Conservation (phyloP, 2,329 filamentous ascomycete genomes). For the Fusarium stilboides region DNA sequence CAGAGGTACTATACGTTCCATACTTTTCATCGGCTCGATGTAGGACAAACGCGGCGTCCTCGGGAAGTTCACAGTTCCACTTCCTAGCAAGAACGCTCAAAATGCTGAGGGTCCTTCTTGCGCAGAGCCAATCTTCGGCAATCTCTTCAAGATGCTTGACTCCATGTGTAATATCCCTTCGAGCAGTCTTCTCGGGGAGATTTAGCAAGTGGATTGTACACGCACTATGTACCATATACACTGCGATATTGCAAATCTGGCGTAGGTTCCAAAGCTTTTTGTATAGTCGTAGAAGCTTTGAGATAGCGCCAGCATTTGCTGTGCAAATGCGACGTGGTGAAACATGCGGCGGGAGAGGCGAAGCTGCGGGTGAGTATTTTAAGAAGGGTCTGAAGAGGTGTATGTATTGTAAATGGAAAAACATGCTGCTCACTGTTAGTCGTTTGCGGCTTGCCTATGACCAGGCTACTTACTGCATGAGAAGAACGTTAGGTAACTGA, state of each 20-base stretch:
- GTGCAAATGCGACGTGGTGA: constrained; percentile 93
- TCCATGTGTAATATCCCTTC: constrained; percentile 90
- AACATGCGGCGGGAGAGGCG: constrained; percentile 87
- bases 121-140: constrained; percentile 93
- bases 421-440: constrained; percentile 77
- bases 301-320: constrained; percentile 89
- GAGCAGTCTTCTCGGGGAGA: constrained; percentile 91
- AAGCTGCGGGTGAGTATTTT: constrained; percentile 86
- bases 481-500: constrained; percentile 84
- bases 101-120: constrained; percentile 86
- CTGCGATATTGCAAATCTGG: constrained; percentile 96
- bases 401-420: constrained; percentile 95
- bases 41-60: constrained; percentile 85
- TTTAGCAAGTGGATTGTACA: constrained; percentile 96
- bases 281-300: constrained; percentile 94
- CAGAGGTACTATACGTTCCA: constrained; percentile 76
- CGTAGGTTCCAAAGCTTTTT: constrained; percentile 91
- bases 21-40: constrained; percentile 84
- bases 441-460: not conserved
- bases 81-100: constrained; percentile 88
- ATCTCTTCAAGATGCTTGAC: constrained; percentile 96
- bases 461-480: constrained; percentile 80
- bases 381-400: constrained; percentile 96
- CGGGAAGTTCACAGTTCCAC: constrained; percentile 89
- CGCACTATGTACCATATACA: constrained; percentile 95